Evolutionary conservation across 176 grass and related monocot species (phyloP).

Genomic region (Oryza australiensis): DNA sequence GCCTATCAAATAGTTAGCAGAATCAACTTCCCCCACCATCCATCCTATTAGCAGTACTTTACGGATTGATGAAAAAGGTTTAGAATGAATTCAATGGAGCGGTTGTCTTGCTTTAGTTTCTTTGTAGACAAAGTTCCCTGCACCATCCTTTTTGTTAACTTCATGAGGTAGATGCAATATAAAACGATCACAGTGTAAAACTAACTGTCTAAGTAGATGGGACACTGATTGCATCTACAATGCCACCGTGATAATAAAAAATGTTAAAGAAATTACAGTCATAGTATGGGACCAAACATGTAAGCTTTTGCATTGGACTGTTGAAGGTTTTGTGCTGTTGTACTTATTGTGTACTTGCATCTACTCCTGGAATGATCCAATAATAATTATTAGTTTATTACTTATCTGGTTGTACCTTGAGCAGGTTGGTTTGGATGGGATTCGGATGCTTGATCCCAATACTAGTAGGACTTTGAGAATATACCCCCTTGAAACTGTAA

Average conservation of each 20-base stretch:
- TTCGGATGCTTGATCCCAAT: conserved; percentile 96
- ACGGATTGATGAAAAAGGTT: not conserved
- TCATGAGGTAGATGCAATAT: not conserved
- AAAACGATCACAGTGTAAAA: not conserved
- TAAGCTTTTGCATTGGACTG: not conserved
- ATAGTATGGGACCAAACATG: not conserved
- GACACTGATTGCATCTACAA: not conserved
- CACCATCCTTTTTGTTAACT: not conserved
- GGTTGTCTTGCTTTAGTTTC: not conserved
- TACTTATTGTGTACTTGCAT: not conserved
- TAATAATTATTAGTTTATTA: not conserved
- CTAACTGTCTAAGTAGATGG: not conserved
- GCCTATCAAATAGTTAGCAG: not conserved
- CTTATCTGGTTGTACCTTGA: not conserved
- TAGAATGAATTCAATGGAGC: not conserved
- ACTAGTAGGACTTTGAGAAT: conserved; percentile 84
- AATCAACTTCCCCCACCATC: not conserved
- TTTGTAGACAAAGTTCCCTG: not conserved
- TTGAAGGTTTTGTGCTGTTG: not conserved
- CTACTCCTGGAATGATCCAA: not conserved
- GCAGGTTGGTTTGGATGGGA: conserved; percentile 98
- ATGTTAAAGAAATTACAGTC: not conserved
- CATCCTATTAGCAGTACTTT: not conserved
- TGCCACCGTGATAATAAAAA: not conserved
- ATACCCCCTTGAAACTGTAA: conserved; percentile 87